These are phyloP conservation scores for Glycine latifolia DNA, from an alignment of 306 rosid species.

Conservation along the genomic window DNA sequence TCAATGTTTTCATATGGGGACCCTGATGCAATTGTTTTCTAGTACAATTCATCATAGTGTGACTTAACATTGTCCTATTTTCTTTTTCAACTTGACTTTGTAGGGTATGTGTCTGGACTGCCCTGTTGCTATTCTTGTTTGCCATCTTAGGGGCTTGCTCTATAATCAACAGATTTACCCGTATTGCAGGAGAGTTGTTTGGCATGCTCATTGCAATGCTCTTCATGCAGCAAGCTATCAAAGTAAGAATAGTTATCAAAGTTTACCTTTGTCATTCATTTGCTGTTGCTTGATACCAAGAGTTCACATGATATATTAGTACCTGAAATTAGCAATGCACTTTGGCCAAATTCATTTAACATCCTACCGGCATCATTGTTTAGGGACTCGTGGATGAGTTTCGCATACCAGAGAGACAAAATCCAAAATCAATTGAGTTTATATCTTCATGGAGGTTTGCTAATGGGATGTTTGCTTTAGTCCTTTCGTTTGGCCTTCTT, in stretches of 20 bases:
- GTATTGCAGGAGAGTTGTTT: conserved; percentile 92
- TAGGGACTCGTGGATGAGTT: conserved; percentile 96
- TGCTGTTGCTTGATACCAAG: too few relatives aligned
- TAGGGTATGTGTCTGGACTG: conserved; percentile 98
- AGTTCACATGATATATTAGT: neutral
- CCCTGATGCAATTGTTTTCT: neutral
- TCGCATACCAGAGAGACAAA: conserved; percentile 70
- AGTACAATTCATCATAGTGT: neutral
- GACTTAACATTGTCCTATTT: conserved; percentile 20
- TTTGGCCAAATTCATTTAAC: neutral
- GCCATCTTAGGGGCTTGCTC: conserved; percentile 97
- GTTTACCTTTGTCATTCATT: neutral
- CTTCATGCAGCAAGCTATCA: conserved; percentile 95
- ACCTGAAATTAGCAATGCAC: neutral
- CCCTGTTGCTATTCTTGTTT: conserved; percentile 74
- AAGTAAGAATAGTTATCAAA: conserved; percentile 57
- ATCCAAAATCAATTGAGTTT: conserved; percentile 57
- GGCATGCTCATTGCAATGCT: conserved; percentile 98
- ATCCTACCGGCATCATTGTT: conserved; percentile 12
- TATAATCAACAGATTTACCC: conserved; percentile 92
- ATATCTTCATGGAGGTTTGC: conserved; percentile 93
- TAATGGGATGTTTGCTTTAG: conserved; percentile 98
- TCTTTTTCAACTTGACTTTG: conserved; percentile 33
- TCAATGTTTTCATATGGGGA: neutral
- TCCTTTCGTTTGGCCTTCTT: conserved; percentile 96